phyloP scores from a whole-genome alignment of 805 yeast genomes.

The Peterozyma toletana region DNA sequence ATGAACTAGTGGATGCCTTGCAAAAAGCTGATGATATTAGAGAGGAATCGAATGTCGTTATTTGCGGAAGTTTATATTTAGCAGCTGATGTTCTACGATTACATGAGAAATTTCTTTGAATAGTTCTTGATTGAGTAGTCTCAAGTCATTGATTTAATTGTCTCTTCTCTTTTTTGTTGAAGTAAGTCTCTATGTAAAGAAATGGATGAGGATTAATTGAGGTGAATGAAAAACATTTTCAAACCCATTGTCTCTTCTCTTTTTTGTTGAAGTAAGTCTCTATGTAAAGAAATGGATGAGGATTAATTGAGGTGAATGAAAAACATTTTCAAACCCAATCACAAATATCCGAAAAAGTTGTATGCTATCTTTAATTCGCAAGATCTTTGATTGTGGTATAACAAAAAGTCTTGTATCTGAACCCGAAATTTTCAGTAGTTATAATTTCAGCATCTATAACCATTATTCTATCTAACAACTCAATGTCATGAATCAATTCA shows the following conservation, averaged over 20 bases:
- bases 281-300: no score
- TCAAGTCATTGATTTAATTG: no score
- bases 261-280: no score
- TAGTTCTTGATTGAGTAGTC: no score
- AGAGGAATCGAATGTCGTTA: slow-evolving; percentile 26
- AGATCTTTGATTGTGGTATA: slow-evolving; percentile 7
- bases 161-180: no score
- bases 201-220: no score
- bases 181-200: no score
- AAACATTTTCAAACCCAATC: no score
- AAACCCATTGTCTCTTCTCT: no score
- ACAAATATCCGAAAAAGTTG: no score
- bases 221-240: no score
- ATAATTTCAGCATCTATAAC: slow-evolving; percentile 8
- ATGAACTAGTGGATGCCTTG: slow-evolving; percentile 20
- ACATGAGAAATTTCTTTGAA: slow-evolving; percentile 12
- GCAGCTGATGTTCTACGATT: slow-evolving; percentile 47
- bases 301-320: no score
- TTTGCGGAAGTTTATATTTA: slow-evolving; percentile 69
- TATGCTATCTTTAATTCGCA: neutral
- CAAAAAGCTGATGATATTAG: slow-evolving; percentile 12
- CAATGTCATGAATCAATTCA: slow-evolving; percentile 2
- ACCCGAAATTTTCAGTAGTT: slow-evolving; percentile 9
- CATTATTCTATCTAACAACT: slow-evolving; percentile 5
- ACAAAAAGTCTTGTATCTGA: slow-evolving; percentile 9